Conservation (phyloP, 306 rosid genomes). For the Lagenaria siceraria region DNA sequence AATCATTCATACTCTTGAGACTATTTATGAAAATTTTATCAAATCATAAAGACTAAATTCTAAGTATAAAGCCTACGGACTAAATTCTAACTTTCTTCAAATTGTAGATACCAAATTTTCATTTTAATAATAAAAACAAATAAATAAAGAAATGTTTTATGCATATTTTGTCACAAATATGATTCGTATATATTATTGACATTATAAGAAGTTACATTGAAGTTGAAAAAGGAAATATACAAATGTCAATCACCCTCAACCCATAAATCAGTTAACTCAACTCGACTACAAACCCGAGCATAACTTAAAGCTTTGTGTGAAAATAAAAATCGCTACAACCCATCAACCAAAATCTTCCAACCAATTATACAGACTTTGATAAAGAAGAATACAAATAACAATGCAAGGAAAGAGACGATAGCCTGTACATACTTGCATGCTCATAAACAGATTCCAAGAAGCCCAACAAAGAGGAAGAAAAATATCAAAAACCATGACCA, state of each 20-base stretch:
- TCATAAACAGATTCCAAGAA: background rate
- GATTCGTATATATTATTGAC: background rate
- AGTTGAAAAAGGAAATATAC: background rate
- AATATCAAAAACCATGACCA: background rate
- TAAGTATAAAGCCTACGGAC: no score
- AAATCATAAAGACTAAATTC: no score
- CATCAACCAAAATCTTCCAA: background rate
- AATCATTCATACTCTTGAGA: no score
- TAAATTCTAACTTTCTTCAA: no score
- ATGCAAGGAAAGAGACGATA: background rate
- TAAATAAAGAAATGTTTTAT: background rate
- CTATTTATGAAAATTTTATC: no score
- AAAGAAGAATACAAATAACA: background rate
- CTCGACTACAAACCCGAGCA: background rate
- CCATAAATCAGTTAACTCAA: background rate
- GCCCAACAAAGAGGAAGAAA: background rate
- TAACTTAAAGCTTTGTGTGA: background rate
- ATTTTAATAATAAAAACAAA: no score
- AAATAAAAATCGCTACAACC: background rate
- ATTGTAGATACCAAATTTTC: no score
- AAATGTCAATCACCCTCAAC: conserved; percentile 15
- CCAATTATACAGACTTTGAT: background rate
- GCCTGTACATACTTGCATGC: background rate
- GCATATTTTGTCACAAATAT: background rate
- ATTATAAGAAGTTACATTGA: background rate